Conservation (phyloP, 176 grass and related monocot genomes). For the Triticum monococcum region DNA sequence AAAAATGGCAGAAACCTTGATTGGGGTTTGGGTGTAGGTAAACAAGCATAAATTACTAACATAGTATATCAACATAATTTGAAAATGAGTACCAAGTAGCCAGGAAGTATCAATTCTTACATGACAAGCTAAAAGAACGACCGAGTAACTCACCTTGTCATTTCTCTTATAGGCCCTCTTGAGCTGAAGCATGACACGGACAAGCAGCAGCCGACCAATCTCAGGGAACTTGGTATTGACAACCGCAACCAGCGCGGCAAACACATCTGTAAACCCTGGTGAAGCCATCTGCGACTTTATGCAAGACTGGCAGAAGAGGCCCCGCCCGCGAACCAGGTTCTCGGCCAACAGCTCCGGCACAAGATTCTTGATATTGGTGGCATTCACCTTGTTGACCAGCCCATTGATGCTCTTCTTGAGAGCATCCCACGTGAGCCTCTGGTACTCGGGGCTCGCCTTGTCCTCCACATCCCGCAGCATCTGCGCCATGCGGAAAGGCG, state of each 20-base stretch:
- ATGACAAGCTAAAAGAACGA: background rate
- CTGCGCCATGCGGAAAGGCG: conserved; percentile 84
- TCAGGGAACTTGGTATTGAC: conserved; percentile 95
- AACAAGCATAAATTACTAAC: background rate
- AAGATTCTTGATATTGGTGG: conserved; percentile 93
- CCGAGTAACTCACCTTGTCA: conserved; percentile 62
- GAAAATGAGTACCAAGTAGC: background rate
- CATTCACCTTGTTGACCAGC: conserved; percentile 91
- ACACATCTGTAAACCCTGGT: conserved; percentile 92
- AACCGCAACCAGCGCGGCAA: conserved; percentile 70
- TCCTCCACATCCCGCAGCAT: conserved; percentile 95
- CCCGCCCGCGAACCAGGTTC: conserved; percentile 83
- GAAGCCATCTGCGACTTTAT: conserved; percentile 96
- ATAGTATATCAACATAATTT: background rate
- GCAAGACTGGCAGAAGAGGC: conserved; percentile 88
- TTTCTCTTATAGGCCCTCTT: conserved; percentile 94
- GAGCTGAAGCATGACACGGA: conserved; percentile 82
- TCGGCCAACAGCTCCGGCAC: conserved; percentile 80
- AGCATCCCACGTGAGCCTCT: conserved; percentile 91
- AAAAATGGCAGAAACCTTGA: background rate
- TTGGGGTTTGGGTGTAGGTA: background rate
- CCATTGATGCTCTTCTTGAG: conserved; percentile 94
- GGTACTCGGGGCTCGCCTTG: conserved; percentile 76
- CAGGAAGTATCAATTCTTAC: background rate
- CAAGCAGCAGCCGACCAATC: conserved; percentile 65